A percentile compares a stretch with the other conserved stretches of the same genome.
These are phyloP conservation scores for Trypanosoma caninum DNA, from an alignment of 208 protist genomes.

Conservation along the genomic window DNA sequence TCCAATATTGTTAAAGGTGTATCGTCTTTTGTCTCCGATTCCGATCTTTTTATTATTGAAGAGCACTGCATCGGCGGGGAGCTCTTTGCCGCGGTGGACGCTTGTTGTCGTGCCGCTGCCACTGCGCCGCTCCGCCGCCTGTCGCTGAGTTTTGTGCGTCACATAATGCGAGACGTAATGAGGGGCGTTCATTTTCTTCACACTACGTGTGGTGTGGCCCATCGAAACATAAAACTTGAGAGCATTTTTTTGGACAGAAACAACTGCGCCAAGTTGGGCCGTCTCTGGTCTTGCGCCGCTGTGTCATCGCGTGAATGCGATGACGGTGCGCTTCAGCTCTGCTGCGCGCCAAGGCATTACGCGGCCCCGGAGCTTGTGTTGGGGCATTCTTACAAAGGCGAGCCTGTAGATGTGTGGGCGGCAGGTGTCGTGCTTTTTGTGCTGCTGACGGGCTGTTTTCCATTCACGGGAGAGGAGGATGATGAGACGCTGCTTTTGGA, in stretches of 20 bases:
- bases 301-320: neutral
- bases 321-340: constrained; percentile 43
- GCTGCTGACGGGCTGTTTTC: constrained; percentile 85
- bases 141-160: constrained; percentile 28
- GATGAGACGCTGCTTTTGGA: constrained; percentile 22
- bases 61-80: constrained; percentile 56
- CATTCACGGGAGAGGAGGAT: constrained; percentile 63
- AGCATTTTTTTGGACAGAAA: constrained; percentile 52
- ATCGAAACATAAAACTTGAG: constrained; percentile 82
- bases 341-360: constrained; percentile 86
- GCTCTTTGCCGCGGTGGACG: constrained; percentile 47
- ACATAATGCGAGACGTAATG: constrained; percentile 50
- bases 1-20: constrained; percentile 36
- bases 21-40: constrained; percentile 41
- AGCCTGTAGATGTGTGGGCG: constrained; percentile 94
- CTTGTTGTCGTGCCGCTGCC: constrained; percentile 17
- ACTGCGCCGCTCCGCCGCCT: constrained; percentile 1
- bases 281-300: constrained; percentile 57
- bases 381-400: constrained; percentile 83
- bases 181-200: constrained; percentile 53
- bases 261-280: constrained; percentile 44
- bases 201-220: constrained; percentile 40
- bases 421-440: constrained; percentile 94
- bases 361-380: constrained; percentile 92
- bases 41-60: constrained; percentile 60